Percentiles rank a stretch among this genome's conserved stretches.
Evolutionary conservation across 1,284 basidiomycete species (phyloP).

Genomic region (Naganishia cerealis): DNA sequence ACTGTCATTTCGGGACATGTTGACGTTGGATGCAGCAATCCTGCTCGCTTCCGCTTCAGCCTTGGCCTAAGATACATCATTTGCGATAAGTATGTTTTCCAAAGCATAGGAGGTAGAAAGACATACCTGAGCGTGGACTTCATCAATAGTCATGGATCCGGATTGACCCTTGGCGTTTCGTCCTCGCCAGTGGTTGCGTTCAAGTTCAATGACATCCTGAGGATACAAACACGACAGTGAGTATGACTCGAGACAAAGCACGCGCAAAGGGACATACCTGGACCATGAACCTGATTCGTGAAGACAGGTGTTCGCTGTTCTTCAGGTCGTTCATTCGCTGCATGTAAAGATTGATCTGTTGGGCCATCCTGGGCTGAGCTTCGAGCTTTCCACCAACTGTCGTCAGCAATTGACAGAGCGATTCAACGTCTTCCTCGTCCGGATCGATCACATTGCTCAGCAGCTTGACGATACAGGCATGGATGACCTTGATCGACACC

Average conservation of each 20-base stretch:
- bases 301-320: constrained; percentile 71
- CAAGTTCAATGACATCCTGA: constrained; percentile 85
- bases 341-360: constrained; percentile 91
- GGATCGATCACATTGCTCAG: constrained; percentile 88
- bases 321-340: constrained; percentile 78
- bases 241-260: constrained; percentile 15
- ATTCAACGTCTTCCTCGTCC: constrained; percentile 97
- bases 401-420: constrained; percentile 83
- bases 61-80: constrained; percentile 72
- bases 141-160: constrained; percentile 84
- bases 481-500: constrained; percentile 92
- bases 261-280: constrained; percentile 61
- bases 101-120: neutral
- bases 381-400: constrained; percentile 86
- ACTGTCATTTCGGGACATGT: constrained; percentile 56
- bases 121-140: constrained; percentile 80
- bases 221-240: constrained; percentile 29
- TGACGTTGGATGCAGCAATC: constrained; percentile 64
- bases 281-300: constrained; percentile 93
- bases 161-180: constrained; percentile 64
- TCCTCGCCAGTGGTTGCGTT: constrained; percentile 75
- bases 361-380: constrained; percentile 68
- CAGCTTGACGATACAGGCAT: constrained; percentile 92
- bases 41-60: constrained; percentile 63
- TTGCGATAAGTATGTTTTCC: constrained; percentile 60